Evolutionary conservation across 768 basidiomycete genomes (phyloP).

Genomic region (Tylopilus sp.): DNA sequence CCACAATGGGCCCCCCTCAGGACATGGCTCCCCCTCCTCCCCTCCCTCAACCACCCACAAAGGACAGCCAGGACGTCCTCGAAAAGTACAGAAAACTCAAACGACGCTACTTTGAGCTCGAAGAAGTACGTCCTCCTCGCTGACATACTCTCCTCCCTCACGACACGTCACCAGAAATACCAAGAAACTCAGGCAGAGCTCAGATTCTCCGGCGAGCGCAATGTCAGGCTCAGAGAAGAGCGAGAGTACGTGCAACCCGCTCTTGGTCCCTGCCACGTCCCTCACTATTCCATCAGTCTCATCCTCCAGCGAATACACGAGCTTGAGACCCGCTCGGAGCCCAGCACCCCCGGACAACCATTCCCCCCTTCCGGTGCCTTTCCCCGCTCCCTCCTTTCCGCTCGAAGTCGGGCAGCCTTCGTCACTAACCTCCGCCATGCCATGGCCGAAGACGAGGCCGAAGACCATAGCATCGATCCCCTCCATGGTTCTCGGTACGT

Average conservation of each 20-base stretch:
- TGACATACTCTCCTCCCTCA: not conserved
- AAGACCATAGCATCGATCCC: constrained; percentile 46
- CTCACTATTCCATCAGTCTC: constrained; percentile 34
- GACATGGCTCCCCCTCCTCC: constrained; percentile 51
- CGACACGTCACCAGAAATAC: constrained; percentile 42
- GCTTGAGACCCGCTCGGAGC: constrained; percentile 45
- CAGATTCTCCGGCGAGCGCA: constrained; percentile 59
- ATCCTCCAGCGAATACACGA: constrained; percentile 61
- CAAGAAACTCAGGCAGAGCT: constrained; percentile 58
- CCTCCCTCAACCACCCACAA: constrained; percentile 26
- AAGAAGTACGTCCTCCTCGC: constrained; percentile 51
- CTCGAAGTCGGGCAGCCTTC: constrained; percentile 43
- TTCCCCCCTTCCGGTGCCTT: constrained; percentile 46
- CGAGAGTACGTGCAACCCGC: constrained; percentile 45
- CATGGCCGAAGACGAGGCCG: constrained; percentile 40
- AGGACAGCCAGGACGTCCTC: constrained; percentile 43
- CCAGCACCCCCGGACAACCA: constrained; percentile 25
- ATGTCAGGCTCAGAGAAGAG: constrained; percentile 58
- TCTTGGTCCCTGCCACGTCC: not conserved
- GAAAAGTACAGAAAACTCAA: constrained; percentile 70
- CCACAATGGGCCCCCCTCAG: constrained; percentile 32
- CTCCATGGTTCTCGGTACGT: constrained; percentile 44
- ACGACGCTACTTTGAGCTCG: constrained; percentile 61
- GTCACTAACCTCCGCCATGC: constrained; percentile 47
- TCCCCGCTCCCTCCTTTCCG: constrained; percentile 44